Evolutionary conservation across 495 filamentous ascomycete species (phyloP).

Genomic region (Penicillium bialowiezense): DNA sequence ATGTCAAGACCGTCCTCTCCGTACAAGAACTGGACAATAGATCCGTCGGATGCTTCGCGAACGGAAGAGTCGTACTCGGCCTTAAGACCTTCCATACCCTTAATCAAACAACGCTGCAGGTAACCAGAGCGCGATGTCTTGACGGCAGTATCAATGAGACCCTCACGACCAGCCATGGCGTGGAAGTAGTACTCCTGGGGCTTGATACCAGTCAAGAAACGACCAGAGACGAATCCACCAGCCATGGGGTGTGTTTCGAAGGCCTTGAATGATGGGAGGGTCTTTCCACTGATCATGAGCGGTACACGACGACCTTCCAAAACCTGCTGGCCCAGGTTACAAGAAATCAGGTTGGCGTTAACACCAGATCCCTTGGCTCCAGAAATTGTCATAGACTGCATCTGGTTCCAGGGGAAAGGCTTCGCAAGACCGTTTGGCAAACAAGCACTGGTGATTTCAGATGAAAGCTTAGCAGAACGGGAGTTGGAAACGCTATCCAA

Average conservation of each 20-base stretch:
- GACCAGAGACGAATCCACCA: constrained; percentile 90
- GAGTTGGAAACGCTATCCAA: constrained; percentile 82
- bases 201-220: constrained; percentile 96
- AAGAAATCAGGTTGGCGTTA: constrained; percentile 97
- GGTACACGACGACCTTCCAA: constrained; percentile 93
- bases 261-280: constrained; percentile 88
- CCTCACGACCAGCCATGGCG: constrained; percentile 98
- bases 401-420: constrained; percentile 93
- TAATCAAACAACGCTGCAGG: constrained; percentile 95
- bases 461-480: constrained; percentile 68
- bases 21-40: constrained; percentile 91
- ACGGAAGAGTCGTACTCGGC: constrained; percentile 94
- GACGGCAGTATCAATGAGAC: constrained; percentile 98
- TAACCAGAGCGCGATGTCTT: constrained; percentile 98
- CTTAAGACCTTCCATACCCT: constrained; percentile 94
- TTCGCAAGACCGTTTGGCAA: constrained; percentile 82
- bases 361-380: constrained; percentile 92
- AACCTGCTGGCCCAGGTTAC: constrained; percentile 95
- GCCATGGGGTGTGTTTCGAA: constrained; percentile 87
- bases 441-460: constrained; percentile 72
- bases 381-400: constrained; percentile 97
- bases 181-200: constrained; percentile 99
- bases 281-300: constrained; percentile 97
- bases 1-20: constrained; percentile 96
- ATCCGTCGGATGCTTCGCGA: constrained; percentile 81